Base-by-base conservation (phyloP, 306 rosid genomes). In the Quercus dentata region DNA sequence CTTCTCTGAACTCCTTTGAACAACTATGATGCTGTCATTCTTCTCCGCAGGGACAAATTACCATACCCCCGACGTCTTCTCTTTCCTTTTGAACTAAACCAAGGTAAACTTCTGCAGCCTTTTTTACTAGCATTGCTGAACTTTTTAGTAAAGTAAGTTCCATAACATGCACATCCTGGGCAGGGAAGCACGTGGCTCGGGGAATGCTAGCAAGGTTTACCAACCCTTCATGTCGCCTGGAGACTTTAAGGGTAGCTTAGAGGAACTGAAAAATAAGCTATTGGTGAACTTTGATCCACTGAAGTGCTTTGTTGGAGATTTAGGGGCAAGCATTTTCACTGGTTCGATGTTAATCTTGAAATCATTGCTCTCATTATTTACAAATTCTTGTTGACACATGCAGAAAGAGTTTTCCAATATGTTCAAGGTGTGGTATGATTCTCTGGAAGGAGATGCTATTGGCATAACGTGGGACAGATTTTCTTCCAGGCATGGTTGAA, bases 21-120 rank as follows among this genome's bases (percentile, higher is more conserved):
- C 83, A 95, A 90, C 85, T 95, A 90, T 12, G 98, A 95, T 56
- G 99, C 96, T 3, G 78, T 95, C 69, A 78, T 95, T 85, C 91
- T 91, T 83, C 94, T 95, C 76, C 93, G 90, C 72, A 83, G 91
- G 84, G 99, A 90, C 78, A 95, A 90, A 83, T 90, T 95, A 78
- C 83, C 97, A 21, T 86, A 92, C 84, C 98, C 98, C 44, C 97
- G 83, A 51, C 93, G 92, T 68, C 96, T 95, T 81, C 98, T 95
- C 76, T 95, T 95, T 85, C 83, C 97, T 20, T 90, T 97, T 4
- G 92, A 91, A 82, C 87, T 88, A 63, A 80, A 77, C 74, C 87
- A 74, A 20, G 99, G 97, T 94, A 90, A 69, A n/a, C n/a, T 78
- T 58, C 73, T 70, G 7, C 46, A 0, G 13, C 70, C 75, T 33